Base-by-base conservation (phyloP, 176 grass and related monocot species). In the Aegilops longissima region DNA sequence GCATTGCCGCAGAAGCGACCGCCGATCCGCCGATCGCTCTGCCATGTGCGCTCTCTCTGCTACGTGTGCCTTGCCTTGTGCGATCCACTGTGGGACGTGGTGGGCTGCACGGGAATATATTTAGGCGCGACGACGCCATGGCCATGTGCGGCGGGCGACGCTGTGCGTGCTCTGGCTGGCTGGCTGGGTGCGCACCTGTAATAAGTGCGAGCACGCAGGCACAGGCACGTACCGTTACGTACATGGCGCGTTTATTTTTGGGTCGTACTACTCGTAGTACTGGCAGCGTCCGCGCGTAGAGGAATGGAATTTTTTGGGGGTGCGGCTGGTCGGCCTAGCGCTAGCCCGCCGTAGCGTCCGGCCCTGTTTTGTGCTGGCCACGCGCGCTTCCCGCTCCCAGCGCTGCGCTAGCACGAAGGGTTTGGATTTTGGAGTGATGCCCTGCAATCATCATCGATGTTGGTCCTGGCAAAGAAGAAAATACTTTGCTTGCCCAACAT, bases 21-120 rank as follows among this genome's bases (percentile, higher is more conserved):
- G 61, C 10, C 31, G 73, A 79, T 79, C 82, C 34, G 68, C 34
- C 4, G 54, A 59, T 59, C n/a, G 78, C 38, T 12, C 45, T 14
- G 83, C 63, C 88, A 79, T 90, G 89, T 85, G 71, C 69, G 2
- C 20, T 42, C 39, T 44, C 42, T 14, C 80, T 52, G 66, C 65
- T 5, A 10, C 20, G 80, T 9, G 63, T 51, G 83, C 23, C 83
- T 62, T 49, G 83, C 23, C 83, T 62, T 82, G 89, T 65, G 82
- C 82, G 82, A 82, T 71, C 80, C 27, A 17, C 23, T 73, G 69
- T 61, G 35, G 52, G 29, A 34, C 21, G 52, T 49, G 47, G 13
- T 5, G 45, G 47, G 13, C 13, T 51, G 49, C 49, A 16, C 39
- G 12, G 38, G 66, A 70, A 91, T 84, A 91, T 87, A 87, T 87